Conservation (phyloP, 371 early-diverging fungal genomes). For the Circinella umbellata region DNA sequence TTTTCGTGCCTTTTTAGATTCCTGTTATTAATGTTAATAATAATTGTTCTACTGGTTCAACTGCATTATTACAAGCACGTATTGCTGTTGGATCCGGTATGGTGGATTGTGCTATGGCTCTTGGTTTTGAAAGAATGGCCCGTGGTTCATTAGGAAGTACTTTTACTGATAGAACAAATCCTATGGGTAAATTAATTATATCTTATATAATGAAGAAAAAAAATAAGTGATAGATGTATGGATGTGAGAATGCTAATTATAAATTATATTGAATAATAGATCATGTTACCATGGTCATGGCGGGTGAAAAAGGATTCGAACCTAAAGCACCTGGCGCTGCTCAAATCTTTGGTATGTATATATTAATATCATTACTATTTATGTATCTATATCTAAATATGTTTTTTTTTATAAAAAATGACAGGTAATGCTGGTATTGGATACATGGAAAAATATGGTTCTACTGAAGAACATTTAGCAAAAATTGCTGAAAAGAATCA, state of each 20-base stretch:
- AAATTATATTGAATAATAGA: slow-evolving; percentile 32
- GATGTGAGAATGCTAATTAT: not conserved
- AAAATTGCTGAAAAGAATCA: slow-evolving; percentile 83
- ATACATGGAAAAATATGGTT: slow-evolving; percentile 73
- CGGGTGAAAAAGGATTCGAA: slow-evolving; percentile 63
- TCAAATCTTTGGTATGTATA: slow-evolving; percentile 67
- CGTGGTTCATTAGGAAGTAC: slow-evolving; percentile 61
- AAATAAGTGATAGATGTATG: not conserved
- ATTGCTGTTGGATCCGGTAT: slow-evolving; percentile 71
- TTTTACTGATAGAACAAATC: slow-evolving; percentile 72
- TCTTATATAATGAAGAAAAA: not conserved
- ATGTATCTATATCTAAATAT: too few relatives aligned
- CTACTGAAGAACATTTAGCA: slow-evolving; percentile 64
- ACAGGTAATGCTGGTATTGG: slow-evolving; percentile 69
- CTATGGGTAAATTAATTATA: slow-evolving; percentile 69
- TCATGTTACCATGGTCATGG: slow-evolving; percentile 60
- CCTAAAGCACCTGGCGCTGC: slow-evolving; percentile 70
- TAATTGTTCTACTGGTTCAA: slow-evolving; percentile 83
- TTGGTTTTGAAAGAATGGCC: slow-evolving; percentile 84
- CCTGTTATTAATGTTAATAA: slow-evolving; percentile 76
- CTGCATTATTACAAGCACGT: slow-evolving; percentile 78
- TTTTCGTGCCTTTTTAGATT: slow-evolving; percentile 31
- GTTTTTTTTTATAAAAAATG: too few relatives aligned
- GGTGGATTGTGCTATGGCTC: slow-evolving; percentile 78
- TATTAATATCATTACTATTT: too few relatives aligned